phyloP scores from a whole-genome alignment of 257 asterid genomes.

The Solanum pimpinellifolium region DNA sequence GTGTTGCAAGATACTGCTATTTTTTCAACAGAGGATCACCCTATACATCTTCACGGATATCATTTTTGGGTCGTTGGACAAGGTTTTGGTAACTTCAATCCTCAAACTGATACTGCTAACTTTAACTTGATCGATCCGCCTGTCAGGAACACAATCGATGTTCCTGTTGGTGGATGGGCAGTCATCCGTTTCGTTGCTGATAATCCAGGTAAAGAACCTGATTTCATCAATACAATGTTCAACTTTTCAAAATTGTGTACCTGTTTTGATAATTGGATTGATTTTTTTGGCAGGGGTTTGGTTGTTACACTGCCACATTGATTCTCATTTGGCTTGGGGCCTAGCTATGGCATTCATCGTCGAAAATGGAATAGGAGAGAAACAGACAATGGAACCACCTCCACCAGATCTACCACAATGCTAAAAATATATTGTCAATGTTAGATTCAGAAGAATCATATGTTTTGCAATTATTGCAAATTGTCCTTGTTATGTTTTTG shows the following conservation, averaged over 20 bases:
- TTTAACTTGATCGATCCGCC: conserved; percentile 58
- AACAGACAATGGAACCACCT: conserved; percentile 21
- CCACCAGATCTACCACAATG: conserved; percentile 54
- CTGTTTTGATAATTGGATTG: neutral
- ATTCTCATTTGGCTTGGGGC: conserved; percentile 58
- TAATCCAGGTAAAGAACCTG: conserved; percentile 41
- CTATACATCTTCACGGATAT: conserved; percentile 64
- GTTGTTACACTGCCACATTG: conserved; percentile 65
- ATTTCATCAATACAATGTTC: neutral
- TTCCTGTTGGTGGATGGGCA: conserved; percentile 65
- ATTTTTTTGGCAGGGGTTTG: conserved; percentile 39
- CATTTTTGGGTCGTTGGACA: conserved; percentile 53
- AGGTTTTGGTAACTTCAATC: conserved; percentile 50
- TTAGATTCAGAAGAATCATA: neutral
- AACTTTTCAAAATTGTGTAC: neutral
- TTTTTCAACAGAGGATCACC: conserved; percentile 51
- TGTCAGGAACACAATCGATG: conserved; percentile 45
- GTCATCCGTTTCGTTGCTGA: conserved; percentile 55
- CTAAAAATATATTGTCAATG: neutral
- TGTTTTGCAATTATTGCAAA: neutral
- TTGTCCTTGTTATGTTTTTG: neutral
- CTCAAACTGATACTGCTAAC: conserved; percentile 24
- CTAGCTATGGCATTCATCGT: conserved; percentile 44
- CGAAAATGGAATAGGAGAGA: conserved; percentile 39
- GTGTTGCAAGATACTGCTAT: conserved; percentile 62